These are phyloP conservation scores for Discostella stelligera DNA, from an alignment of 352 stramenopile genomes.

Conservation along the genomic window DNA sequence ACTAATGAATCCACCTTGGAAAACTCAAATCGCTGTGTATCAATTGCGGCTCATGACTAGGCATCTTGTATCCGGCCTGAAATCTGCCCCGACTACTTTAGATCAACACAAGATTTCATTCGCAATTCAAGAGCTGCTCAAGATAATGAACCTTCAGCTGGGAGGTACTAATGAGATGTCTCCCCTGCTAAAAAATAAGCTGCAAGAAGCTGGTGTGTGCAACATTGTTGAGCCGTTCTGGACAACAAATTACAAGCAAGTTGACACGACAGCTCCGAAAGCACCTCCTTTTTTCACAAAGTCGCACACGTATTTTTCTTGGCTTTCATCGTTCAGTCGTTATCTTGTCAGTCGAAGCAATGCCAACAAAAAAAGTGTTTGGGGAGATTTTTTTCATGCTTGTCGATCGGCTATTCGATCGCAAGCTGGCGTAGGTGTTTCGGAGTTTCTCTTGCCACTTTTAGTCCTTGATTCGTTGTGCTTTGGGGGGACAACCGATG, in stretches of 20 bases:
- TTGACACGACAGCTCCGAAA: conserved; percentile 50
- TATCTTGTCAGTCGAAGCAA: conserved; percentile 67
- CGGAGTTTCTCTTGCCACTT: conserved; percentile 81
- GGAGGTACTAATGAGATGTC: conserved; percentile 57
- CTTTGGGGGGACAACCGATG: conserved; percentile 71
- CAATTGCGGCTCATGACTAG: conserved; percentile 73
- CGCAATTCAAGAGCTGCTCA: conserved; percentile 82
- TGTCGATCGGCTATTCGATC: conserved; percentile 77
- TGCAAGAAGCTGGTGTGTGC: conserved; percentile 66
- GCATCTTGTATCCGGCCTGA: conserved; percentile 76
- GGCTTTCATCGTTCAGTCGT: conserved; percentile 73
- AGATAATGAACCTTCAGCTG: conserved; percentile 60
- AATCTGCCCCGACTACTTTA: conserved; percentile 58
- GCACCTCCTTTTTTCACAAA: conserved; percentile 74
- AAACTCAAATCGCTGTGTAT: conserved; percentile 62
- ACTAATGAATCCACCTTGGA: conserved; percentile 76
- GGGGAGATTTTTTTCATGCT: conserved; percentile 74
- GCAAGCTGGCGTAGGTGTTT: conserved; percentile 60
- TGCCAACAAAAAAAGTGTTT: conserved; percentile 59
- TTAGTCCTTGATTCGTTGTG: conserved; percentile 81
- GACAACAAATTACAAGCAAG: conserved; percentile 73
- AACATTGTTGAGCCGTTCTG: conserved; percentile 81
- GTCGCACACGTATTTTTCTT: conserved; percentile 69
- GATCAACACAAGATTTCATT: conserved; percentile 84
- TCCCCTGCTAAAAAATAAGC: conserved; percentile 64